Base-by-base conservation (phyloP, 257 asterid species). In the Verbascum thapsus region DNA sequence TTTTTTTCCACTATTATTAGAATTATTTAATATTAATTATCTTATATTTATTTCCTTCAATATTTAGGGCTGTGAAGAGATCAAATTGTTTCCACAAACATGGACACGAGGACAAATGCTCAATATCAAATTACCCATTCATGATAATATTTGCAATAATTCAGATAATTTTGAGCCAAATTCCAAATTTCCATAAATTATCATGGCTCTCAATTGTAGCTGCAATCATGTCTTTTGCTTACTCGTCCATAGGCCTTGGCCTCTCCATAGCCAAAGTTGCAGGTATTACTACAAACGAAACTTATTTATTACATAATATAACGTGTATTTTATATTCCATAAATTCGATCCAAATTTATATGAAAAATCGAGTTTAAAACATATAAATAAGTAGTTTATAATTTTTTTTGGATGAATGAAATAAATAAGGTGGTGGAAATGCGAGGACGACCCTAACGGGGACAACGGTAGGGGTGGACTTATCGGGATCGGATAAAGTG, bases 201-300 rank as follows among this genome's bases (percentile, higher is more conserved):
- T 86, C 95, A 0, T 81, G 88, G 95, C 95, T 88, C n/a, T 91
- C 98, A 0, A 85, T 91, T 4, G 72, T 86, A 3, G 97, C 98
- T 0, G 98, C 98, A 1, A 69, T 85, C 30, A 88, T 91, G 98
- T 88, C 98, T 0, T 91, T 91, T 23, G 80, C 97, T 47, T 91
- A 91, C 58, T 79, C 98, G 0, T 50, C 84, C 48, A 86, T 91
- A 3, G 98, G 98, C 43, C 83, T 91, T 16, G 97, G 84, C 8
- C 97, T 91, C 60, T 78, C 97, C 54, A 22, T 85, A 37, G 96
- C 96, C 44, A 86, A 74, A 60, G 81, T 66, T 51, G 61, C 76
- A 63, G 96, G 98, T 91, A 71, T 5, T 8, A 8, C 20, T 54
- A 19, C 7, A 53, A 30, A 9, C 17, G n/a, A n/a, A n/a, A n/a